Conservation (phyloP, 1,284 basidiomycete species). For the Ustilago shanxiensis region DNA sequence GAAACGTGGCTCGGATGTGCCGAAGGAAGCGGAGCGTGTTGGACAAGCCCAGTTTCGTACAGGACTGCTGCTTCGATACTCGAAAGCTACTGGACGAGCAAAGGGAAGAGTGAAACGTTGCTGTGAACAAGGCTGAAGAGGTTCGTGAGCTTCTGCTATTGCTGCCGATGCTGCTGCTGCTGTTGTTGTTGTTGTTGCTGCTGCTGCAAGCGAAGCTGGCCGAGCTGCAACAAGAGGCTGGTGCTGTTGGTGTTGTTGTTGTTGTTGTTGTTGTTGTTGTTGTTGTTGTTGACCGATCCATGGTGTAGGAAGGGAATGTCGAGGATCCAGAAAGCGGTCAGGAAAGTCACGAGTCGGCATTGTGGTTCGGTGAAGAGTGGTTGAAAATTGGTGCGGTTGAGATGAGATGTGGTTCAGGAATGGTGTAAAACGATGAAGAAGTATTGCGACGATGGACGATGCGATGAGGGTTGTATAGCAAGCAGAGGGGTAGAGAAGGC, state of each 20-base stretch:
- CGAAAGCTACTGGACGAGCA: not conserved
- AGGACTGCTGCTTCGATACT: not conserved
- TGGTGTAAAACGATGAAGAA: not conserved
- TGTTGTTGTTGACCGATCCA: constrained; percentile 7
- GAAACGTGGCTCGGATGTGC: not conserved
- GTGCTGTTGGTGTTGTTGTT: too few species aligned
- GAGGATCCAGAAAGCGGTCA: constrained; percentile 12
- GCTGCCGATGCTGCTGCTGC: not conserved
- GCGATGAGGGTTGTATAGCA: not conserved
- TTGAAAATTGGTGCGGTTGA: not conserved
- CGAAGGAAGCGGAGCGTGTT: constrained; percentile 9
- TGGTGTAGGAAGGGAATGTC: constrained; percentile 26
- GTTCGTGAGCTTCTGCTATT: not conserved
- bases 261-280: not conserved
- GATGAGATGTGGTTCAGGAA: not conserved
- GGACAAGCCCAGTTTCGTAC: constrained; percentile 10
- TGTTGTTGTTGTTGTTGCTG: not conserved
- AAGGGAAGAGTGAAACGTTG: constrained; percentile 26
- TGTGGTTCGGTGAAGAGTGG: not conserved
- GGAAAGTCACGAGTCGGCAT: constrained; percentile 24
- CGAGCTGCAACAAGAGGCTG: not conserved
- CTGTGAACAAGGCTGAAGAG: not conserved
- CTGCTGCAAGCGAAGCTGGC: not conserved
- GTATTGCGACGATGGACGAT: not conserved
- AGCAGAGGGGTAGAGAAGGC: not conserved